A percentile compares a stretch with the other conserved stretches of the same genome.
These are phyloP conservation scores for Phlebopus sp. DNA, from an alignment of 1,284 basidiomycete species.

Conservation along the genomic window DNA sequence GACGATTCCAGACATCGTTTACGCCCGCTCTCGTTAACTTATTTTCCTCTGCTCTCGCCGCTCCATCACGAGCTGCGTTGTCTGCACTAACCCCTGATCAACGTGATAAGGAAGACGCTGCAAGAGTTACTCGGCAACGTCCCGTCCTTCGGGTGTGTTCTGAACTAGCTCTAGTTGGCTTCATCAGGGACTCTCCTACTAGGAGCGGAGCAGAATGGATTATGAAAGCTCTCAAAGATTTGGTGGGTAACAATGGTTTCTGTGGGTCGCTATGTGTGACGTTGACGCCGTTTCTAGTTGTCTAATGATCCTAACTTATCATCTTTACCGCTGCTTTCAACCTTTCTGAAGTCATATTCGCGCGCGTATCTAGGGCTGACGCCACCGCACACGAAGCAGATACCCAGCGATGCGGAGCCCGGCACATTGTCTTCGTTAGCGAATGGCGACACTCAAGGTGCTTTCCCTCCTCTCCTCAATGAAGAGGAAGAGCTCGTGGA, in stretches of 20 bases:
- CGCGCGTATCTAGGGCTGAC: constrained; percentile 76
- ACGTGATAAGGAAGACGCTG: constrained; percentile 89
- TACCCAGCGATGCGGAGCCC: constrained; percentile 49
- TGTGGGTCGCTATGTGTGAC: not conserved
- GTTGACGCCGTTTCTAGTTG: constrained; percentile 47
- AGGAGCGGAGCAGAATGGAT: constrained; percentile 84
- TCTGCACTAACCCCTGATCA: constrained; percentile 72
- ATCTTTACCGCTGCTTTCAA: constrained; percentile 80
- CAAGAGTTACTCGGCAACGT: constrained; percentile 79
- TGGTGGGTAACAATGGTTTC: constrained; percentile 53
- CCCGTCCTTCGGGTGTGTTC: constrained; percentile 84
- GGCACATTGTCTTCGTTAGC: constrained; percentile 49
- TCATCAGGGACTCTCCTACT: constrained; percentile 65
- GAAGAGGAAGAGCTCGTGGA: constrained; percentile 78
- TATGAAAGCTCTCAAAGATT: constrained; percentile 75
- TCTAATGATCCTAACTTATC: constrained; percentile 84
- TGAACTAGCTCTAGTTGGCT: constrained; percentile 86
- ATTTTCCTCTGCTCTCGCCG: constrained; percentile 64
- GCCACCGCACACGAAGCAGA: constrained; percentile 55
- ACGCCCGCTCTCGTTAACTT: constrained; percentile 68
- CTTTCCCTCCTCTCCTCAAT: constrained; percentile 41
- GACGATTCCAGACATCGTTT: constrained; percentile 81
- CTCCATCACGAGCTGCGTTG: constrained; percentile 59
- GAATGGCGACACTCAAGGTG: constrained; percentile 37
- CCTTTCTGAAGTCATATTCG: constrained; percentile 83